Conservation (phyloP, 176 grass and related monocot genomes). For the Bonia amplexicaulis region DNA sequence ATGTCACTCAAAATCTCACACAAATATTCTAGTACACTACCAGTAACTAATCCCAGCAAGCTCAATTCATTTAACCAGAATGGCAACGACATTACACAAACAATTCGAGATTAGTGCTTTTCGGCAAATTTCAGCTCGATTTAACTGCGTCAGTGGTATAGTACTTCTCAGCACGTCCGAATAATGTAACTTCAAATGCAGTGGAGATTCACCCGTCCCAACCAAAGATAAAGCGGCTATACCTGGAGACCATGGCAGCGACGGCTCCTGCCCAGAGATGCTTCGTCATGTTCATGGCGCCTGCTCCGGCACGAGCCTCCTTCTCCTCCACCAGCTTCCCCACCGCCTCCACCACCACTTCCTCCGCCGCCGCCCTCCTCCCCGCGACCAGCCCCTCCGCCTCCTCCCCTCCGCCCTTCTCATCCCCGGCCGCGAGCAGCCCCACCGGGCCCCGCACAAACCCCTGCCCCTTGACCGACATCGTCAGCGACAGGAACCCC, state of each 20-base stretch:
- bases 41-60: neutral
- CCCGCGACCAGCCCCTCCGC: conserved; percentile 33
- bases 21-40: neutral
- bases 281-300: conserved; percentile 73
- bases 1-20: neutral
- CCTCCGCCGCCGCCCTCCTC: neutral
- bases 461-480: conserved; percentile 69
- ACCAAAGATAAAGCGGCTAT: conserved; percentile 6
- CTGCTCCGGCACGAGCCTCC: conserved; percentile 40
- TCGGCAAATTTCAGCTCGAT: neutral
- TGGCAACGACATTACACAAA: neutral
- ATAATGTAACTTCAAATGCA: neutral
- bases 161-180: neutral
- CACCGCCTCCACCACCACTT: conserved; percentile 18
- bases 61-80: neutral
- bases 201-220: neutral
- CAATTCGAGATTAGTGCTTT: neutral
- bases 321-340: conserved; percentile 19
- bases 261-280: conserved; percentile 92
- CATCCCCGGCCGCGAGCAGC: conserved; percentile 46
- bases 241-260: conserved; percentile 94
- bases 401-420: conserved; percentile 48
- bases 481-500: conserved; percentile 73
- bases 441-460: conserved; percentile 51
- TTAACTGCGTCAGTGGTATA: neutral